A percentile compares a stretch with the other conserved stretches of the same genome.
phyloP scores from a whole-genome alignment of 139 green algal genomes.

The Chlamydomonas incerta region DNA sequence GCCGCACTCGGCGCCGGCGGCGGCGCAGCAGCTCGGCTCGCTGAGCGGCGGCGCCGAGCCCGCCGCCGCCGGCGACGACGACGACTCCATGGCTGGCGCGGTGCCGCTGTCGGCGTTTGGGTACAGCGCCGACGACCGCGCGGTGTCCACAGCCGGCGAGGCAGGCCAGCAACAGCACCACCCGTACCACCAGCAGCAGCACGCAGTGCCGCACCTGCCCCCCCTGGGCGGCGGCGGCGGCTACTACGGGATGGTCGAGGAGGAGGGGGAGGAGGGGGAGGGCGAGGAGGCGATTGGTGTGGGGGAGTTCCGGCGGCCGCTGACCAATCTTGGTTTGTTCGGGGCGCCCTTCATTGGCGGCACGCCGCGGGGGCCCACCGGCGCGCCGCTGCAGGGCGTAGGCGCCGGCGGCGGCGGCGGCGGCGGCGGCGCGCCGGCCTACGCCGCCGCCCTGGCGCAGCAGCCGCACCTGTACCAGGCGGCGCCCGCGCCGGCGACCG shows the following conservation, averaged over 20 bases:
- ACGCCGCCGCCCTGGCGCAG: no score
- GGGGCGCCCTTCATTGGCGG: constrained; percentile 16
- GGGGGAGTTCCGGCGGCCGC: constrained; percentile 9
- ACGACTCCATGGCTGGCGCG: not conserved
- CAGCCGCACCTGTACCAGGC: no score
- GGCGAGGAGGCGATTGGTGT: not conserved
- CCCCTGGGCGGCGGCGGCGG: no score
- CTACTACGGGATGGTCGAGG: not conserved
- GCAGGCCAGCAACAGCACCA: not conserved
- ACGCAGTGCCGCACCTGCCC: no score
- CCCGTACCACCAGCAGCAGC: no score
- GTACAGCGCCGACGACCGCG: constrained; percentile 17
- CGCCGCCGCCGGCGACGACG: not conserved
- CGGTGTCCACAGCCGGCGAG: no score
- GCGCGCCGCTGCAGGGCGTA: no score
- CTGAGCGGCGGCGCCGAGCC: not conserved
- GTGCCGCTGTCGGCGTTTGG: not conserved
- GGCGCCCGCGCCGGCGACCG: no score
- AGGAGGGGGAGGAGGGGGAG: not conserved
- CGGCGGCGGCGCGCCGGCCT: no score
- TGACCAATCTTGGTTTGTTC: constrained; percentile 3
- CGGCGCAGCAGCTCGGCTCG: no score
- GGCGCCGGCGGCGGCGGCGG: no score
- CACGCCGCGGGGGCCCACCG: not conserved
- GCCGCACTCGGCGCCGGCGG: no score